These are phyloP conservation scores for Wallacemonas sp. DNA, from an alignment of 208 protist species.

Conservation along the genomic window DNA sequence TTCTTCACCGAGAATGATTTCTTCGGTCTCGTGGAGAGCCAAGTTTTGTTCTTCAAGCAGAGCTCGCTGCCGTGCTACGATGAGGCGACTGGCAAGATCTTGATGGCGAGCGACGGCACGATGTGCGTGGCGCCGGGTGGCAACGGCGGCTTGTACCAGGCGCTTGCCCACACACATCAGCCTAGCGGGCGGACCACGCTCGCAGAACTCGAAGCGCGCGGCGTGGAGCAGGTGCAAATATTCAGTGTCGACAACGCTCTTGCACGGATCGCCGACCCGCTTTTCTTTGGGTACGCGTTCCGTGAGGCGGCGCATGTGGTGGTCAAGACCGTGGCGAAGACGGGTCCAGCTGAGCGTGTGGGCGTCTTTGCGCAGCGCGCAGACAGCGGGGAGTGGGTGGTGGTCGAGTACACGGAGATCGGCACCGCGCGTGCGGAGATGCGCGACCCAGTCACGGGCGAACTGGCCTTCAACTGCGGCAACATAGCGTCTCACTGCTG, in stretches of 20 bases:
- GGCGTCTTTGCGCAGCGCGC: slow-evolving; percentile 92
- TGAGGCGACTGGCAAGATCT: slow-evolving; percentile 90
- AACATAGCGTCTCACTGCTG: slow-evolving; percentile 97
- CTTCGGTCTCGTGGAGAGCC: slow-evolving; percentile 91
- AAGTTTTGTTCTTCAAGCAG: slow-evolving; percentile 97
- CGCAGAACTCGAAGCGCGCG: slow-evolving; percentile 70
- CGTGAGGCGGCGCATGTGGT: slow-evolving; percentile 70
- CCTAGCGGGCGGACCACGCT: slow-evolving; percentile 42
- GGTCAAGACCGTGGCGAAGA: slow-evolving; percentile 94
- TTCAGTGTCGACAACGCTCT: slow-evolving; percentile 98
- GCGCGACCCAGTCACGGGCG: slow-evolving; percentile 55
- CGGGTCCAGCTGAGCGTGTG: slow-evolving; percentile 82
- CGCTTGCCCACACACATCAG: slow-evolving; percentile 20
- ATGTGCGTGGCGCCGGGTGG: slow-evolving; percentile 94
- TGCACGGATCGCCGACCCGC: slow-evolving; percentile 89
- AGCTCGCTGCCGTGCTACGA: slow-evolving; percentile 90
- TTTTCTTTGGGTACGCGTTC: slow-evolving; percentile 93
- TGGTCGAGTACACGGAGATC: slow-evolving; percentile 99
- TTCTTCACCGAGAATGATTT: slow-evolving; percentile 94
- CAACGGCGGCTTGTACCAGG: slow-evolving; percentile 96
- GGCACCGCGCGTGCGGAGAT: slow-evolving; percentile 49
- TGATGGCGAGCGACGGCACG: slow-evolving; percentile 62
- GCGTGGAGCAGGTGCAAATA: slow-evolving; percentile 93
- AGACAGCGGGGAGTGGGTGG: slow-evolving; percentile 70
- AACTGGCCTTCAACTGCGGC: slow-evolving; percentile 92